Percentiles rank a stretch among this genome's conserved stretches.
phyloP scores from a whole-genome alignment of 2,329 filamentous ascomycete genomes.

The Talaromyces marneffei region DNA sequence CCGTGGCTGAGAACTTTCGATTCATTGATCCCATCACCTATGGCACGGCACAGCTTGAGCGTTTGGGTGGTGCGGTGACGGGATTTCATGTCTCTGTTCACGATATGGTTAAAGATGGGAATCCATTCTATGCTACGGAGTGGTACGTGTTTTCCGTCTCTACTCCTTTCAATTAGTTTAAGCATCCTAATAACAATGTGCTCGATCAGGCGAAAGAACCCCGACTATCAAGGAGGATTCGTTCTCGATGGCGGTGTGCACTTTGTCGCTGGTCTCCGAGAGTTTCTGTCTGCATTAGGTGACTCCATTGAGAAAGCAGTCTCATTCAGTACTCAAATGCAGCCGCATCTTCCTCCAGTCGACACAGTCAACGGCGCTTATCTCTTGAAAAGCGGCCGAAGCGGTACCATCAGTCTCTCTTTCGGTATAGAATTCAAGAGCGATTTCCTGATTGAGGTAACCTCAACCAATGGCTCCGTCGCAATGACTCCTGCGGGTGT shows the following conservation, averaged over 20 bases:
- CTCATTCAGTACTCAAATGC: conserved; percentile 52
- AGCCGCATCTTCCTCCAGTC: conserved; percentile 56
- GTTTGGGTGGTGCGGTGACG: not conserved
- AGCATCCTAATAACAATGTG: no score
- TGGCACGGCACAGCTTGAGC: not conserved
- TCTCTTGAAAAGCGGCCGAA: conserved; percentile 49
- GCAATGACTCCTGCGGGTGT: conserved; percentile 1
- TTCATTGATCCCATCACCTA: conserved; percentile 38
- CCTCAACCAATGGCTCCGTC: conserved; percentile 9
- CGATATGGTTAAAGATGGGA: conserved; percentile 9
- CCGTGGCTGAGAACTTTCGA: conserved; percentile 68
- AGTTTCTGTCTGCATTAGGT: conserved; percentile 38
- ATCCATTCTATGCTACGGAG: conserved; percentile 36
- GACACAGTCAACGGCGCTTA: conserved; percentile 61
- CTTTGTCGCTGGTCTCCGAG: conserved; percentile 57
- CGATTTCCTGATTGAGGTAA: conserved; percentile 8
- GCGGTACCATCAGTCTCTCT: conserved; percentile 53
- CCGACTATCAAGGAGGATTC: conserved; percentile 69
- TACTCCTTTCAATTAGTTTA: not conserved
- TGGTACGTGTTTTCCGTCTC: conserved; percentile 39
- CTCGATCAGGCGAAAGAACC: conserved; percentile 49
- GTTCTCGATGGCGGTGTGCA: conserved; percentile 72
- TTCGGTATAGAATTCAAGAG: conserved; percentile 16
- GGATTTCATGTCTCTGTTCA: conserved; percentile 3
- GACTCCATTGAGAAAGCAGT: conserved; percentile 45